Conservation (phyloP, 495 filamentous ascomycete species). For the Aspergillus asperescens region DNA sequence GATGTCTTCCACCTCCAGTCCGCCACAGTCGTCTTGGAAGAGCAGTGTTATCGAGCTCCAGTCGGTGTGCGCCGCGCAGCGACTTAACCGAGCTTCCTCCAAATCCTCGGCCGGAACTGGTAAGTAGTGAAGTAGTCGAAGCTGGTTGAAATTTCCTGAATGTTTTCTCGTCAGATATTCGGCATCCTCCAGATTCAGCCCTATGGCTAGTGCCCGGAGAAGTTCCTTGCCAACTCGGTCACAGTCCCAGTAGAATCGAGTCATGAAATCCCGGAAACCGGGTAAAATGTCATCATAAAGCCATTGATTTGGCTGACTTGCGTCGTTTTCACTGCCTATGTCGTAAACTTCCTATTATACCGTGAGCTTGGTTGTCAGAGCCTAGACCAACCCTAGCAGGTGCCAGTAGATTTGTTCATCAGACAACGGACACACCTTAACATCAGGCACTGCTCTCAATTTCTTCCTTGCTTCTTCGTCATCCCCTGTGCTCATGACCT, state of each 20-base stretch:
- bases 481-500: slow-evolving; percentile 45
- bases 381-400: background rate
- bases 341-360: slow-evolving; percentile 58
- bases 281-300: slow-evolving; percentile 52
- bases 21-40: slow-evolving; percentile 51
- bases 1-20: slow-evolving; percentile 53
- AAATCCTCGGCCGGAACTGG: slow-evolving; percentile 45
- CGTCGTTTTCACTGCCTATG: slow-evolving; percentile 54
- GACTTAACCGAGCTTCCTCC: slow-evolving; percentile 39
- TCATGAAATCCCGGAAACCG: slow-evolving; percentile 56
- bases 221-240: slow-evolving; percentile 40
- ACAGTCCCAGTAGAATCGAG: slow-evolving; percentile 51
- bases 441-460: slow-evolving; percentile 34
- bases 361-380: background rate
- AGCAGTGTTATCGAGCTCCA: slow-evolving; percentile 50
- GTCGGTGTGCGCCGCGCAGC: slow-evolving; percentile 52
- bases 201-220: slow-evolving; percentile 49
- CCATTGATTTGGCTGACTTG: slow-evolving; percentile 60
- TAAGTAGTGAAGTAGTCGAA: slow-evolving; percentile 63
- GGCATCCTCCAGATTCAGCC: slow-evolving; percentile 44
- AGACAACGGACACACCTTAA: slow-evolving; percentile 28
- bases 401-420: too few species aligned
- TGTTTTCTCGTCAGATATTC: slow-evolving; percentile 50
- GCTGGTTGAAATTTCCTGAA: slow-evolving; percentile 55
- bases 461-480: slow-evolving; percentile 31